phyloP scores from a whole-genome alignment of 148 eudicot species.

The Rhododendron vialii region DNA sequence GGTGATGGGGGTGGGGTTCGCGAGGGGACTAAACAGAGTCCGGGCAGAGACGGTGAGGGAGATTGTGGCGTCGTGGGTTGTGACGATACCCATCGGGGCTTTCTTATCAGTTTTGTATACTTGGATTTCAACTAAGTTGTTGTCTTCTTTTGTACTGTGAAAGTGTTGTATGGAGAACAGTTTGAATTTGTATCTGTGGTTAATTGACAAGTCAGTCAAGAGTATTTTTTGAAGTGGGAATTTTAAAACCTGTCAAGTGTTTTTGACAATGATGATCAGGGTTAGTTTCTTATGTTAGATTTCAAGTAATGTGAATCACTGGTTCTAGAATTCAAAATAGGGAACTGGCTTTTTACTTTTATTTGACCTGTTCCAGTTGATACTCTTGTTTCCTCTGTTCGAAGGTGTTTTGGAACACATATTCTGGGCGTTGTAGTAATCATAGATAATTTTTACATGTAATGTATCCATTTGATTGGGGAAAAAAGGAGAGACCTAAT shows the following conservation, averaged over 20 bases:
- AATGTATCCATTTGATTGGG: no score
- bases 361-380: neutral
- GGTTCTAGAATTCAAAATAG: no score
- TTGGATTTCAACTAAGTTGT: slow-evolving; percentile 59
- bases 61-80: slow-evolving; percentile 20
- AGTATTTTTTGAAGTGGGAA: neutral
- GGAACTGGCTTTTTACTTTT: no score
- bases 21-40: slow-evolving; percentile 86
- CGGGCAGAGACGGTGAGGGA: slow-evolving; percentile 22
- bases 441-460: no score
- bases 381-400: neutral
- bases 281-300: neutral
- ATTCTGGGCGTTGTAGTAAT: no score
- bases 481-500: no score
- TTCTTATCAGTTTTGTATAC: slow-evolving; percentile 62
- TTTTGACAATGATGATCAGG: no score
- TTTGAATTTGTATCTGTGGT: neutral
- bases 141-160: slow-evolving; percentile 45
- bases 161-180: neutral
- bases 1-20: slow-evolving; percentile 97
- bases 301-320: no score
- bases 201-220: neutral
- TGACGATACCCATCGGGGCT: slow-evolving; percentile 83
- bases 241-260: neutral
- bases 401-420: no score